Base-by-base conservation (phyloP, 176 grass and related monocot genomes). In the Zoysia pacifica region DNA sequence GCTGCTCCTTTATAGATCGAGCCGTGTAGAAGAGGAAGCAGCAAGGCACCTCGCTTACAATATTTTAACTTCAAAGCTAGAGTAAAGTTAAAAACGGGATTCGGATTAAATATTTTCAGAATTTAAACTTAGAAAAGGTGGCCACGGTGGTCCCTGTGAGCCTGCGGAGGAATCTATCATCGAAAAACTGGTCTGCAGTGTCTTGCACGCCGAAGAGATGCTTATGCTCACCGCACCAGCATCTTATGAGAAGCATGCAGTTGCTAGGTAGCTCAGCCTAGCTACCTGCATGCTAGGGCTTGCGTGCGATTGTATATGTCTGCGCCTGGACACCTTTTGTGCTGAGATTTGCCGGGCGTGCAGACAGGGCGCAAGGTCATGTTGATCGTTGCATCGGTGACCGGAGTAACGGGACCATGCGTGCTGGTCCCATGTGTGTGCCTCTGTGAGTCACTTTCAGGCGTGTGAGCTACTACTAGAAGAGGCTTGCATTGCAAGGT, bases 91-190 rank as follows among this genome's bases (percentile, higher is more conserved):
- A 46, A 78, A 84, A 69, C 16, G 11, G 36, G 65, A 62, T 38
- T 69, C 61, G 20, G 1, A 58, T 20, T 59, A 55, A 60, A 77
- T 65, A 70, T 69, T 69, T 28, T 48, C 58, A 39, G 40, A 19
- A 65, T 85, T 72, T 79, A 47, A 72, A 72, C 46, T 12, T 20
- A 19, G 13, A 5, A 74, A 85, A 85, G 72, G 20, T n/a, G 16
- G 49, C 49, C 9, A 77, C 38, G 20, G 75, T 85, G 83, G 83
- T 73, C 83, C 75, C 75, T 76, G 59, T 68, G 83, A 65, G 67
- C 48, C 65, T 49, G 50, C 83, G 73, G 67, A 78, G 75, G 83
- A 85, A 72, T 78, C 62, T 79, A 71, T 73, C 41, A 71, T 73
- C 41, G 56, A 53, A 76, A 66, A 72, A 38, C n/a, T 13, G 66